Evolutionary conservation across 192 early-diverging fungal species (phyloP), one percentile per base, ranked within the genome.

Genomic region (Coemansia sp.): DNA sequence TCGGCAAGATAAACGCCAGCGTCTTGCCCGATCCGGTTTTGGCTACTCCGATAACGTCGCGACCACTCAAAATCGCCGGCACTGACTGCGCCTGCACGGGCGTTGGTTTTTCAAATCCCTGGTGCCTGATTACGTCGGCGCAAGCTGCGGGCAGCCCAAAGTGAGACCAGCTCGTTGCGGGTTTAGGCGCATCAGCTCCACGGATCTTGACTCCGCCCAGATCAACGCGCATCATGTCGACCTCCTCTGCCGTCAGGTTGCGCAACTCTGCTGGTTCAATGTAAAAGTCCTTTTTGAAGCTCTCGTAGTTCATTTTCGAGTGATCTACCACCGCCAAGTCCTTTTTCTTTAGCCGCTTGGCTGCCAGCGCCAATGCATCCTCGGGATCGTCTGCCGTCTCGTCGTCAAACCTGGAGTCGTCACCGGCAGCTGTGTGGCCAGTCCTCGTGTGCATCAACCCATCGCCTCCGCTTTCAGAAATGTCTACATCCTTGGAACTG

Each of bases 21-120:
- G 95, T 97, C 85, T 97, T 97, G 18, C 96, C 96, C 20, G 88
- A 90, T 2, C 96, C 96, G 0, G 96, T 98, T 70, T 95, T 98
- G 24, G 96, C 95, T 16, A 98, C 94, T 13, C 95, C 95, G 76
- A 98, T 98, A 15, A 97, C 93, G 79, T 98, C 96, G 9, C 96
- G 89, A 1, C 96, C 96, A 74, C 92, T 91, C 92, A 98, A 89
- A 58, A 98, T 92, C 0, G 95, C 96, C n/a, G 96, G 96, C n/a
- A 98, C 90, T 0, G 93, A 92, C 73, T 98, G 96, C 2, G 92
- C 88, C 76, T 98, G 96, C 69, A 98, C 95, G 0, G 95, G 87
- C 3, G 94, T 92, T 0, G 97, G 96, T 16, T 87, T 87, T 27
- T 92, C 91, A 76, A 94, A 98, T 16, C 78, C 78, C 50, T 84